Evolutionary conservation across 345 rosid species (phyloP).

Genomic region (Eucalyptus pauciflora): DNA sequence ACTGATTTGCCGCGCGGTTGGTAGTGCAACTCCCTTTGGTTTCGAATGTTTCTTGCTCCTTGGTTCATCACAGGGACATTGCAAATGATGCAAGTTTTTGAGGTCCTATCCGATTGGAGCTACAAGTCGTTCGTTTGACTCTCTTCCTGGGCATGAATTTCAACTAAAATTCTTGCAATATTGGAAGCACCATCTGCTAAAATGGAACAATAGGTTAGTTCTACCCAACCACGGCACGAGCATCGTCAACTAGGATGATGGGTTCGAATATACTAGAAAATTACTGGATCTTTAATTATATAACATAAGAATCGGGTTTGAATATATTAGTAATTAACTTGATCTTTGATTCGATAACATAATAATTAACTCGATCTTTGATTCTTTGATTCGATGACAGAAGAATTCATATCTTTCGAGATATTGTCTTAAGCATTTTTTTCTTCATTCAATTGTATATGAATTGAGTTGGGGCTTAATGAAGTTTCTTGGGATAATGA

Average conservation of each 20-base stretch:
- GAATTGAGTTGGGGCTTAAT: fast-evolving
- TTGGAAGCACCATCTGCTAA: not conserved
- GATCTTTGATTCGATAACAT: not conserved
- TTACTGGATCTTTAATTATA: too few relatives aligned
- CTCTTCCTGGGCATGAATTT: not conserved
- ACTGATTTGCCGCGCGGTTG: not conserved
- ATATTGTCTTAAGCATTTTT: not conserved
- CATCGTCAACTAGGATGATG: not conserved
- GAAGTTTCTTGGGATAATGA: not conserved
- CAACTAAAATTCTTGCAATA: not conserved
- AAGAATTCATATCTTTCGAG: fast-evolving
- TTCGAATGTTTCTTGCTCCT: not conserved
- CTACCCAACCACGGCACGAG: not conserved
- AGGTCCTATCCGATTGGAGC: not conserved
- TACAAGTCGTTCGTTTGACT: not conserved
- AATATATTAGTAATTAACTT: too few relatives aligned
- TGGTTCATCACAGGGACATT: not conserved
- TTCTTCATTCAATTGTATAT: not conserved
- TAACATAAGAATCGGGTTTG: too few relatives aligned
- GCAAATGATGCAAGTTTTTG: not conserved
- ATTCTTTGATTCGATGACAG: not conserved
- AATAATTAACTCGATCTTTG: not conserved
- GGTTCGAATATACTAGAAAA: not conserved
- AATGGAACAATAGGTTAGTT: not conserved
- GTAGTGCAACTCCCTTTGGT: not conserved